A percentile compares a stretch with the other conserved stretches of the same genome.
These are phyloP conservation scores for Cucurbita argyrosperma DNA, from an alignment of 306 rosid species.

Conservation along the genomic window DNA sequence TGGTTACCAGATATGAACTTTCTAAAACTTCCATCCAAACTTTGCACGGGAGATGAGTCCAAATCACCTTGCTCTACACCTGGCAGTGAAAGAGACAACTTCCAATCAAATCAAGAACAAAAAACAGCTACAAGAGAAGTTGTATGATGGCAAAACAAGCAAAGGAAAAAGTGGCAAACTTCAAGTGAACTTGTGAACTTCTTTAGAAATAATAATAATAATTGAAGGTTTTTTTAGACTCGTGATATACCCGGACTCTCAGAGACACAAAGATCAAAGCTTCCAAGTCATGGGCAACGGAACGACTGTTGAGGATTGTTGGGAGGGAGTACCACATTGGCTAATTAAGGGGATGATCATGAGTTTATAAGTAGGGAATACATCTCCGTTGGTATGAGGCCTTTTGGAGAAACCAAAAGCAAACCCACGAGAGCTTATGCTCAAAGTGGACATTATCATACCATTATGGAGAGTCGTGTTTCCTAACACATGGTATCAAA, in stretches of 20 bases:
- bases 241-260: background rate
- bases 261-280: background rate
- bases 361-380: too few species aligned
- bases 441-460: too few species aligned
- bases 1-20: constrained; percentile 23
- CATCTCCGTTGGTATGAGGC: too few species aligned
- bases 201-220: too few species aligned
- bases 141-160: background rate
- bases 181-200: too few species aligned
- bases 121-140: background rate
- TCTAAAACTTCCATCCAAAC: constrained; percentile 32
- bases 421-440: too few species aligned
- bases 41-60: constrained; percentile 19
- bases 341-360: too few species aligned
- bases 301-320: too few species aligned
- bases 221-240: background rate
- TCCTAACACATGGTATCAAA: too few species aligned
- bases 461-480: too few species aligned
- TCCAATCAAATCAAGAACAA: background rate
- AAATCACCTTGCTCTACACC: constrained; percentile 22
- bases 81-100: background rate
- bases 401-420: too few species aligned
- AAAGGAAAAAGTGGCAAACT: background rate
- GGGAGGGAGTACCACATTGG: too few species aligned
- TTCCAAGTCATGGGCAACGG: background rate